A percentile compares a stretch with the other conserved stretches of the same genome.
Evolutionary conservation across 2,329 filamentous ascomycete species (phyloP).

Genomic region (Cadophora luteo-olivacea): DNA sequence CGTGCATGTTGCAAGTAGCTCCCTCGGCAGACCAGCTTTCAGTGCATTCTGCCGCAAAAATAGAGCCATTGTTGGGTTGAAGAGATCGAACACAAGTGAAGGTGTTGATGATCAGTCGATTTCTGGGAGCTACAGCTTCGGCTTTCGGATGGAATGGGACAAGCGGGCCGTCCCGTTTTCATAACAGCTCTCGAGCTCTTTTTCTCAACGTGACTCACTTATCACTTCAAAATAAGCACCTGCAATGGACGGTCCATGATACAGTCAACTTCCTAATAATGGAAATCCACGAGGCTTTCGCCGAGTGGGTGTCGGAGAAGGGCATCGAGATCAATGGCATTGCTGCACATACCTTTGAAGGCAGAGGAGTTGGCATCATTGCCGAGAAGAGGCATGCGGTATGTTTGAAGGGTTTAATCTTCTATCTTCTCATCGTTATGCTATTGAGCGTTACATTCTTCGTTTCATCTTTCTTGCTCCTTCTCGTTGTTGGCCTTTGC

Average conservation of each 20-base stretch:
- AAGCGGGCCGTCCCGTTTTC: conserved; percentile 17
- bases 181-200: background rate
- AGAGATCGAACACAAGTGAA: background rate
- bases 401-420: conserved; percentile 32
- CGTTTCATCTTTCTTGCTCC: background rate
- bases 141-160: background rate
- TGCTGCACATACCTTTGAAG: conserved; percentile 69
- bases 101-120: conserved; percentile 8
- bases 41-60: conserved; percentile 32
- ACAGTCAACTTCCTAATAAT: conserved; percentile 29
- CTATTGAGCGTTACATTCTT: background rate
- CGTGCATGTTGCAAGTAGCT: conserved; percentile 38
- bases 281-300: conserved; percentile 58
- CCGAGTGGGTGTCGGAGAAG: conserved; percentile 69
- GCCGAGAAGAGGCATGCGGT: conserved; percentile 72
- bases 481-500: background rate
- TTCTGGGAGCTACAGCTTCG: background rate
- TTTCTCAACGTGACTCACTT: background rate
- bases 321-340: conserved; percentile 74
- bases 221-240: conserved; percentile 2
- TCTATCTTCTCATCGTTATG: no score
- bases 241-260: conserved; percentile 9
- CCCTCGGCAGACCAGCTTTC: conserved; percentile 34
- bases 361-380: conserved; percentile 79
- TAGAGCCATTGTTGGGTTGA: conserved; percentile 36